Evolutionary conservation across 495 filamentous ascomycete species (phyloP), one percentile per base, ranked within the genome.

Genomic region (Talaromyces borbonicus): DNA sequence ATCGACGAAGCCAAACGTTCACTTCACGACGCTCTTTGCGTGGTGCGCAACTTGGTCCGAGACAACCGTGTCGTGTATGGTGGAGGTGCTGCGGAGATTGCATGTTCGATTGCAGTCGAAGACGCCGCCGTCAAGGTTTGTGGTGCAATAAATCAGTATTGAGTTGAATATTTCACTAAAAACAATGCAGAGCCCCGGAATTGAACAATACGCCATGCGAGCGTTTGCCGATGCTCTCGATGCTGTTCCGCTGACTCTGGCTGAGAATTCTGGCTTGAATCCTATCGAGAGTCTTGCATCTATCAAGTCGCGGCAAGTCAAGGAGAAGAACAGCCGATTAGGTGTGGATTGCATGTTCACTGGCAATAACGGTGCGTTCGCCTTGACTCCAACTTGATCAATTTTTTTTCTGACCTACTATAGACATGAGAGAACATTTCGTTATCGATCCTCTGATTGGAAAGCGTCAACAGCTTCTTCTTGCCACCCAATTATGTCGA

Each of bases 41-140:
- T 99, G 23, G 92, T 97, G 26, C 85, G 92, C 49, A 99, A 99
- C 64, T 73, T 99, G 15, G 90, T 99, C 32, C 78, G 76, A 44
- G 92, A 99, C 63, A 96, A 96, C 72, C 85, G 92, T 46, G 84
- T 99, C 26, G 92, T 99, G n/a, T 99, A 97, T 60, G 92, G 92
- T 49, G 92, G 92, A 53, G 92, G 93, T 58, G 87, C 93, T 35
- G 92, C 92, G 18, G 92, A 99, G 65, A 96, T 99, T 62, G 92
- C 92, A 38, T 99, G 92, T 78, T 90, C 87, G 22, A 63, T 99
- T 19, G 92, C 92, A 2, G 92, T 99, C 19, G 90, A 96, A 62
- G 87, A 95, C 56, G 92, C 90, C 23, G 90, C 90, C 48, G 83
- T 88, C 57, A 88, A 95, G 79, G 77, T 80, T 50, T 43, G 60